Conservation (phyloP, 768 basidiomycete genomes). For the Pisolithus sp. region DNA sequence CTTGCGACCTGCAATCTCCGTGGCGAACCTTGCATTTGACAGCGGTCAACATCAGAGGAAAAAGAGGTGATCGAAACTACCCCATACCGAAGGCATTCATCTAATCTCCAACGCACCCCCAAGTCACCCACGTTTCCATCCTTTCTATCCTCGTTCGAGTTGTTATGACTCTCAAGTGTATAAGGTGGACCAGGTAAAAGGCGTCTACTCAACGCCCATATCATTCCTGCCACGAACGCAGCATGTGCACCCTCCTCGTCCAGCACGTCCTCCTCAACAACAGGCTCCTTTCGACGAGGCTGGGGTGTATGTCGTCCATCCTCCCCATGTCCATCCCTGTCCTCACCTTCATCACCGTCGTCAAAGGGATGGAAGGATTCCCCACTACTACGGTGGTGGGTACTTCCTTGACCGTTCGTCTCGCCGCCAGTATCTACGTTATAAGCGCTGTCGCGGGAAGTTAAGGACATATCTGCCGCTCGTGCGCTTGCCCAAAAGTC, state of each 20-base stretch:
- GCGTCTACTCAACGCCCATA: conserved; percentile 68
- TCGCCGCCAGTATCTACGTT: conserved; percentile 2
- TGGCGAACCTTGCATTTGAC: conserved; percentile 57
- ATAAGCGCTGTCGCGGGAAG: conserved; percentile 15
- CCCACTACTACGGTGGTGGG: conserved; percentile 12
- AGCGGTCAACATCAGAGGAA: neutral
- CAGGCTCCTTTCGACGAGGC: conserved; percentile 1
- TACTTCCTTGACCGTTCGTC: neutral
- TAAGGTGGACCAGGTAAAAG: conserved; percentile 75
- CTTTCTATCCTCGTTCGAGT: conserved; percentile 12
- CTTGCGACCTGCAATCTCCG: conserved; percentile 74
- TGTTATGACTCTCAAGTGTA: conserved; percentile 35
- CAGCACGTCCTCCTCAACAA: conserved; percentile 38
- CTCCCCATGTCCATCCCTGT: conserved; percentile 5
- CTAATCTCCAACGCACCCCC: conserved; percentile 63
- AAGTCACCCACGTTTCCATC: conserved; percentile 33
- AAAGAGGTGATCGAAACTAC: neutral
- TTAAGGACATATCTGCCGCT: conserved; percentile 9
- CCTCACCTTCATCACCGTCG: conserved; percentile 13
- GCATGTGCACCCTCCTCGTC: conserved; percentile 78
- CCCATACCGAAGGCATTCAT: conserved; percentile 71
- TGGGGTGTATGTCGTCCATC: conserved; percentile 22
- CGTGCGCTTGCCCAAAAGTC: conserved; percentile 62
- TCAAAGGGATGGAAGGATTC: conserved; percentile 30
- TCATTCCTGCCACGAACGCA: conserved; percentile 85